A percentile compares a stretch with the other conserved stretches of the same genome.
These are phyloP conservation scores for Oryza nivara DNA, from an alignment of 176 grass and related monocot genomes.

Conservation along the genomic window DNA sequence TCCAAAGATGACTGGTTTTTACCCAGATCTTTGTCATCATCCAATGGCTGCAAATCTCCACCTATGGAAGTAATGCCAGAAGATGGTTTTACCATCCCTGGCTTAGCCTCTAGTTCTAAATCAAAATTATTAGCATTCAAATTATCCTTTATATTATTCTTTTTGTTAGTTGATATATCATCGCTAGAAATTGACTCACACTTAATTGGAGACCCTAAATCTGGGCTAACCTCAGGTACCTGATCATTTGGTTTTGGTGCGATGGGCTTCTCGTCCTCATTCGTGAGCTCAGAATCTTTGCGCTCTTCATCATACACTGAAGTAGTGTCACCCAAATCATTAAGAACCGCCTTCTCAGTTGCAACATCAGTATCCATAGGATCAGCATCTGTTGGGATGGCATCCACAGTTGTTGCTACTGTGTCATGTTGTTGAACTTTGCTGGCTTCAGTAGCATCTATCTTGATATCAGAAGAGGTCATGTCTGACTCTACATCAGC, in stretches of 20 bases:
- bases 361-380: slow-evolving; percentile 42
- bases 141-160: slow-evolving; percentile 93
- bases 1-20: slow-evolving; percentile 77
- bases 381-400: slow-evolving; percentile 43
- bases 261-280: slow-evolving; percentile 52
- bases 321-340: slow-evolving; percentile 43
- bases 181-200: slow-evolving; percentile 92
- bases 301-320: slow-evolving; percentile 38
- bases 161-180: slow-evolving; percentile 90
- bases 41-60: slow-evolving; percentile 68
- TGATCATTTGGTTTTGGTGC: slow-evolving; percentile 66
- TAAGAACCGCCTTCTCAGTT: slow-evolving; percentile 33
- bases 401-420: slow-evolving; percentile 23
- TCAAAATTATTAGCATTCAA: slow-evolving; percentile 99
- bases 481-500: slow-evolving; percentile 44
- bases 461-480: slow-evolving; percentile 31
- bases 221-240: slow-evolving; percentile 90
- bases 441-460: slow-evolving; percentile 39
- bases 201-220: slow-evolving; percentile 92
- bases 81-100: slow-evolving; percentile 82
- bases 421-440: slow-evolving; percentile 46
- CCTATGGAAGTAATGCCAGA: slow-evolving; percentile 74
- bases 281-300: slow-evolving; percentile 47
- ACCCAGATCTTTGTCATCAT: slow-evolving; percentile 84
- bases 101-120: slow-evolving; percentile 99